Percentiles rank a stretch among this genome's conserved stretches.
Conservation (phyloP, 495 filamentous ascomycete genomes). For the Astrothelium macrocarpum region DNA sequence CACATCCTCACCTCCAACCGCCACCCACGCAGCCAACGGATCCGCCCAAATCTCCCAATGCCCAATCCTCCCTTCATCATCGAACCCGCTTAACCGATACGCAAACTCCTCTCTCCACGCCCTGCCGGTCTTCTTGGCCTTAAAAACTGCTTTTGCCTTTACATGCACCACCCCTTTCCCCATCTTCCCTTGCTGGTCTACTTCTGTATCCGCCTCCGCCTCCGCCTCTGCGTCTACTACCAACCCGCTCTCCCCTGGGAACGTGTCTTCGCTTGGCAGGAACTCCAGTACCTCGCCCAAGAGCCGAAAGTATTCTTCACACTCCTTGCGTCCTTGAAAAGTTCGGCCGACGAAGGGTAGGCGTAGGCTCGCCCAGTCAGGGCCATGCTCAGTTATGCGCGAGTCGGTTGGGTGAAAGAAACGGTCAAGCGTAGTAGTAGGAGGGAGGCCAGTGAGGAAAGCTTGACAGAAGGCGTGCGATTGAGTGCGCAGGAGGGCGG, state of each 20-base stretch:
- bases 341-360: slow-evolving; percentile 32
- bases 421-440: slow-evolving; percentile 21
- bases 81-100: slow-evolving; percentile 34
- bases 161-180: slow-evolving; percentile 27
- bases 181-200: slow-evolving; percentile 4
- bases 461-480: slow-evolving; percentile 25
- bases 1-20: slow-evolving; percentile 2
- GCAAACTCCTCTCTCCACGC: slow-evolving; percentile 34
- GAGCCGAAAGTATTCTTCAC: slow-evolving; percentile 30
- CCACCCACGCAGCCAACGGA: slow-evolving; percentile 35
- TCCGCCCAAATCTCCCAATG: slow-evolving; percentile 39
- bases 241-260: slow-evolving; percentile 27
- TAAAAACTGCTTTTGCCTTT: slow-evolving; percentile 25
- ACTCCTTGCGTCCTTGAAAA: slow-evolving; percentile 26
- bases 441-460: slow-evolving; percentile 20
- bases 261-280: slow-evolving; percentile 20
- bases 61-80: slow-evolving; percentile 33
- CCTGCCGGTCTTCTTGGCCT: slow-evolving; percentile 30
- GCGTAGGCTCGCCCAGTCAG: slow-evolving; percentile 25
- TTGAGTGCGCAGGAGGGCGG: not conserved
- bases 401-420: slow-evolving; percentile 22
- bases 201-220: slow-evolving; percentile 4
- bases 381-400: slow-evolving; percentile 34
- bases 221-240: slow-evolving; percentile 24
- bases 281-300: slow-evolving; percentile 27